Base-by-base conservation (phyloP, 2,329 filamentous ascomycete genomes). In the Biscogniauxia marginata region DNA sequence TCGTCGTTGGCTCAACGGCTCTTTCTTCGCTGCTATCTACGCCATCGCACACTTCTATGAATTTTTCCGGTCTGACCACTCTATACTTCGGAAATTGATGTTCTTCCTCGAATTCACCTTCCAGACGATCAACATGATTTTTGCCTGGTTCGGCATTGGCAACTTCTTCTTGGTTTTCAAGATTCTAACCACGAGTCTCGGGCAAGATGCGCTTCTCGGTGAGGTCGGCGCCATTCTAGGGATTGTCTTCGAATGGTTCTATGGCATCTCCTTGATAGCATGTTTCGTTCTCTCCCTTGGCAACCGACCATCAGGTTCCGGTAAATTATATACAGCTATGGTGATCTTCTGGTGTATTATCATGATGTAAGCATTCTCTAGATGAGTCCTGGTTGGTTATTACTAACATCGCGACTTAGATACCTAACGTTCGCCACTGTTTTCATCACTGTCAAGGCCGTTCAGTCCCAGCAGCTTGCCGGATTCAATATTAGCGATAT, bases 91-190 rank as follows among this genome's bases (percentile, higher is more conserved):
- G 65, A 97, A 98, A 74, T 77, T 93, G 58, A 91, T 90, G 81
- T 90, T 99, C 74, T 84, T 96, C 67, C 75, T 98, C 64, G 95
- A 99, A 72, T 98, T 97, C 73, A 79, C 89, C 64, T 99, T 97
- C 77, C 93, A 97, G 74, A 95, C 91, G 1, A 82, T 93, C 74
- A 96, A 91, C 80, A 97, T 98, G 91, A 83, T 99, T 70, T 99
- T 98, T 73, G 93, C 95, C 52, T 99, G 95, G 95, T 98, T 99
- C 71, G 91, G 89, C 67, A 95, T 98, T 69, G 90, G 95, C 70
- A 99, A 99, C 77, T 99, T 99, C 83, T 99, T 98, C 83, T 78
- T 99, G 70, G 93, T 99, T 65, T 99, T 99, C 80, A 93, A 93
- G 74, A 98, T 99, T 71, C 79, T 99, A 62, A 98, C 93, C 1